Evolutionary conservation across 345 rosid genomes (phyloP), one percentile per base, ranked within the genome.

Genomic region (Combretum micranthum): DNA sequence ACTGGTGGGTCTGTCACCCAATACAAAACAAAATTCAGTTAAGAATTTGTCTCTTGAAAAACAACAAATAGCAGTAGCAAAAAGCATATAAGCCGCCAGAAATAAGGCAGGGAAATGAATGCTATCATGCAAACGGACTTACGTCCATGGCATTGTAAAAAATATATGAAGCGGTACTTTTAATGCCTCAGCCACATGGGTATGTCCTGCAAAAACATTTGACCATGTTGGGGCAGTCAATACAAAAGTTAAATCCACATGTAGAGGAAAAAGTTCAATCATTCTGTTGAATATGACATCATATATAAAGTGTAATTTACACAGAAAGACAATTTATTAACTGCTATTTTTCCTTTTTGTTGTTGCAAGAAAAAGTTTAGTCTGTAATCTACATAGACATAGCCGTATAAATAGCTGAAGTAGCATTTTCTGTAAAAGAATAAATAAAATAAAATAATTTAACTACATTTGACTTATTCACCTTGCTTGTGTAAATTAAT

Each of bases 81-180:
- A 48, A 64, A 56, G 64, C 65, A 56, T 42, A 55, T 32, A 57
- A 77, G 48, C 63, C 64, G 12, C 25, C 5, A 44, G 56, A 43
- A 57, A 61, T 44, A 49, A 61, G 66, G 46, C 49, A 17, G 45
- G 64, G 57, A 57, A 43, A 53, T 55, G 67, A 48, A 76, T 68
- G 72, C 55, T 69, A 72, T 77, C 69, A 78, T 72, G 72, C 71
- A 76, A 63, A 70, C 57, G 74, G 70, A 89, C 99, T 90, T 87
- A 94, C 99, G 97, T 94, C 99, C 99, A 94, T 55, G 99, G 99
- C 99, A 94, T 94, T 16, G 99, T 94, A 89, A 94, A 94, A 73
- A 94, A 90, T 56, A 94, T 83, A 73, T 94, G 99, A 72, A 94
- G 63, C 0, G 99, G 97, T 71, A 94, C 55, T 79, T 73, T 84